phyloP scores from a whole-genome alignment of 306 rosid genomes.

The Cajanus cajan region DNA sequence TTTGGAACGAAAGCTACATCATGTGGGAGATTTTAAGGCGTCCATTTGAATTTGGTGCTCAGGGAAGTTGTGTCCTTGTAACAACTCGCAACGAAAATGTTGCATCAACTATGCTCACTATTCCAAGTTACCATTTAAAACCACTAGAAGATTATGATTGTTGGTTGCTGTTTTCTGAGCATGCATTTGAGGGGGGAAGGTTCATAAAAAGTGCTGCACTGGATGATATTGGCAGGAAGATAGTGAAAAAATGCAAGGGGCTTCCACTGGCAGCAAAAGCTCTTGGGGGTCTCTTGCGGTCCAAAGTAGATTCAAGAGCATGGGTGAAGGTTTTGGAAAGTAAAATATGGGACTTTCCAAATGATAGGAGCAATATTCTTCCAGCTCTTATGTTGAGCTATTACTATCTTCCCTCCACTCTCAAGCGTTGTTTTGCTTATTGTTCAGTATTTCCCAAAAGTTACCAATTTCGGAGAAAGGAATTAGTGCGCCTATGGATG shows the following conservation, averaged over 20 bases:
- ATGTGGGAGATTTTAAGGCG: not conserved
- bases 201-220: not conserved
- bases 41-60: not conserved
- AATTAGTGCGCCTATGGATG: slow-evolving; percentile 4
- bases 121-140: not conserved
- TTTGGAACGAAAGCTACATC: not conserved
- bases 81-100: not conserved
- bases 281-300: slow-evolving; percentile 9
- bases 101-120: not conserved
- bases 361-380: not conserved
- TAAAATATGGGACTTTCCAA: slow-evolving; percentile 3
- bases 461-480: not conserved
- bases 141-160: not conserved
- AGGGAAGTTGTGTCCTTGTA: not conserved
- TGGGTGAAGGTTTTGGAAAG: not conserved
- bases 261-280: not conserved
- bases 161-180: slow-evolving; percentile 2
- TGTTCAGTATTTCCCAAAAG: not conserved
- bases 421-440: not conserved
- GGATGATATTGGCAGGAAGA: not conserved
- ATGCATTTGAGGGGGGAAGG: not conserved
- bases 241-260: not conserved
- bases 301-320: not conserved
- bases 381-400: slow-evolving; percentile 14
- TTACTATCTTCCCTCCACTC: not conserved